A percentile compares a stretch with the other conserved stretches of the same genome.
Conservation (phyloP, 2,329 filamentous ascomycete species). For the Zymoseptoria brevis region DNA sequence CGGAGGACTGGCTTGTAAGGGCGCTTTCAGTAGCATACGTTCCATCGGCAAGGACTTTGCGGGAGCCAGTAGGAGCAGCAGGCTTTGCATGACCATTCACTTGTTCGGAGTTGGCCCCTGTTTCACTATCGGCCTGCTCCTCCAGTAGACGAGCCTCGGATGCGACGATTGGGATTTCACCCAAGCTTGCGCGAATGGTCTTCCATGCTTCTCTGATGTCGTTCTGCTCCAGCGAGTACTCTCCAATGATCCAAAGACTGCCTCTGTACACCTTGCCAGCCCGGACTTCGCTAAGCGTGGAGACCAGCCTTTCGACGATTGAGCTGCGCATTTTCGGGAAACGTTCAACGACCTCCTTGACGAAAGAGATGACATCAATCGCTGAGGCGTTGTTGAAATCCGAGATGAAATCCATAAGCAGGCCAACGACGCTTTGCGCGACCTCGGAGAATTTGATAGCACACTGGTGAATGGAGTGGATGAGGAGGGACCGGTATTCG, state of each 20-base stretch:
- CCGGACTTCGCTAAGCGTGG: conserved; percentile 84
- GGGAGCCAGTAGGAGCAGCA: conserved; percentile 69
- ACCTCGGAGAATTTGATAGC: conserved; percentile 99
- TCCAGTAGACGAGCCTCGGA: conserved; percentile 90
- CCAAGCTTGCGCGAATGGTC: conserved; percentile 82
- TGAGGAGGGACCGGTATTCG: conserved; percentile 89
- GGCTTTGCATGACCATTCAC: conserved; percentile 73
- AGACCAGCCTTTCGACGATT: conserved; percentile 81
- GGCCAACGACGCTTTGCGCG: conserved; percentile 87
- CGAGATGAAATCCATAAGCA: conserved; percentile 97
- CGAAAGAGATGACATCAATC: conserved; percentile 95
- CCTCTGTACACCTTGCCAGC: conserved; percentile 96
- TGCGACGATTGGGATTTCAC: conserved; percentile 92
- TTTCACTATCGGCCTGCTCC: conserved; percentile 59
- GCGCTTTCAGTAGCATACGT: conserved; percentile 97
- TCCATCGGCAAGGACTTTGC: conserved; percentile 88
- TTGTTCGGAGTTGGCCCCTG: conserved; percentile 55
- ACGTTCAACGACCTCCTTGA: conserved; percentile 98
- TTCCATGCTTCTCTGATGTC: conserved; percentile 97
- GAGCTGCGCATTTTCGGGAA: conserved; percentile 83
- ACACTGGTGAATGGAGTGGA: conserved; percentile 95
- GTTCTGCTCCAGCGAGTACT: conserved; percentile 88
- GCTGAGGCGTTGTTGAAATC: conserved; percentile 97
- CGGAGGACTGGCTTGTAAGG: conserved; percentile 83
- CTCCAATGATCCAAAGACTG: conserved; percentile 94